These are phyloP conservation scores for Lecanicillium sp. DNA, from an alignment of 2,329 filamentous ascomycete species.

Conservation along the genomic window DNA sequence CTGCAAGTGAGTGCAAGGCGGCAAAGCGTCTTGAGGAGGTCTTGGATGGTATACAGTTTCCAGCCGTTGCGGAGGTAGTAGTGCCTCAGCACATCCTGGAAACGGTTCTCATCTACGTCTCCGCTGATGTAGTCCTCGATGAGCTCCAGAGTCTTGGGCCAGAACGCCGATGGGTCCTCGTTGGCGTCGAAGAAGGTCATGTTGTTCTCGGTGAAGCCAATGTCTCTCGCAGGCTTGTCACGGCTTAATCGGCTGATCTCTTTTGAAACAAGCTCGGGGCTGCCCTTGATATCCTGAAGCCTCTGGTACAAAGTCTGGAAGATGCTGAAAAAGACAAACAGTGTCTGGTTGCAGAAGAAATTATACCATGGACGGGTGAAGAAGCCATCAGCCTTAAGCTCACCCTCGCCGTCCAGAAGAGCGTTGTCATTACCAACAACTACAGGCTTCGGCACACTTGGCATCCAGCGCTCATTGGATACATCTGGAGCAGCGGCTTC, in stretches of 20 bases:
- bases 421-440: constrained; percentile 44
- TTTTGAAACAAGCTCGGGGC: constrained; percentile 62
- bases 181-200: constrained; percentile 67
- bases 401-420: constrained; percentile 49
- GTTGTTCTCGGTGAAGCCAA: constrained; percentile 74
- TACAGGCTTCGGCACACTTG: constrained; percentile 47
- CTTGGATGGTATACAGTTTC: constrained; percentile 88
- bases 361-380: constrained; percentile 78
- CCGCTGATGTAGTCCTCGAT: constrained; percentile 80
- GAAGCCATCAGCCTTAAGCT: constrained; percentile 67
- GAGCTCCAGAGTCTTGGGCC: constrained; percentile 75
- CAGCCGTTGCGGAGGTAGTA: constrained; percentile 89
- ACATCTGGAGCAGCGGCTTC: constrained; percentile 53
- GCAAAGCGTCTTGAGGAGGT: constrained; percentile 73
- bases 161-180: constrained; percentile 60
- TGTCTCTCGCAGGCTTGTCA: constrained; percentile 71
- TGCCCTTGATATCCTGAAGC: constrained; percentile 73
- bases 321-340: constrained; percentile 91
- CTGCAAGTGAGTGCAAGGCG: constrained; percentile 78
- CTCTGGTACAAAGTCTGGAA: constrained; percentile 88
- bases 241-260: constrained; percentile 66
- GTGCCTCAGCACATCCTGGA: constrained; percentile 84
- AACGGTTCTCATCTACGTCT: constrained; percentile 71
- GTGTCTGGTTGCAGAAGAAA: constrained; percentile 82
- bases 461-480: constrained; percentile 57